Conservation (phyloP, 192 early-diverging fungal species). For the Chytriomyces sp. region DNA sequence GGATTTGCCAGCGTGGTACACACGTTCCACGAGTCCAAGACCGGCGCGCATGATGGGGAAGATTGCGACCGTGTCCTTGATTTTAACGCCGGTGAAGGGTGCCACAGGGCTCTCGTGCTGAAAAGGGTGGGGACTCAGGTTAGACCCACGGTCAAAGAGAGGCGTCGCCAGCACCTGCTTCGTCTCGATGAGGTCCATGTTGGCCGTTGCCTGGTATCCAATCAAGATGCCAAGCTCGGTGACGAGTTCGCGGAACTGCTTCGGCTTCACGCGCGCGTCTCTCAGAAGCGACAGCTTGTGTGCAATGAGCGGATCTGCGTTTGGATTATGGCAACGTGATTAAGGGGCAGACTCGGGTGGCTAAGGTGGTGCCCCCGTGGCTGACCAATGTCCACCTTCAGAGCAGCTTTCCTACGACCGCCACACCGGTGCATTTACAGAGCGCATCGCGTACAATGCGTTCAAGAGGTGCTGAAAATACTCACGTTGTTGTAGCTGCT, state of each 20-base stretch:
- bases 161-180: conserved; percentile 5
- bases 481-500: too few relatives aligned
- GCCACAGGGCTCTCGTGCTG: conserved; percentile 33
- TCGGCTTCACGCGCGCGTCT: conserved; percentile 31
- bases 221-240: conserved; percentile 38
- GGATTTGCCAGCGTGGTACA: not conserved
- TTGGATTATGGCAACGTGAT: not conserved
- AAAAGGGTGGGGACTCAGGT: not conserved
- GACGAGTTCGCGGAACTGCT: conserved; percentile 49
- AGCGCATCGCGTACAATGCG: too few relatives aligned
- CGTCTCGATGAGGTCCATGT: conserved; percentile 39
- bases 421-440: too few relatives aligned
- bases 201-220: conserved; percentile 37
- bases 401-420: too few relatives aligned
- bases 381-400: too few relatives aligned
- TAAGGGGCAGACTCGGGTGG: too few relatives aligned
- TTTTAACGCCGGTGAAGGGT: conserved; percentile 32
- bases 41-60: conserved; percentile 49
- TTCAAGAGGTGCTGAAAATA: too few relatives aligned
- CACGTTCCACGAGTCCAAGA: conserved; percentile 33
- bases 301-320: conserved; percentile 40
- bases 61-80: conserved; percentile 42
- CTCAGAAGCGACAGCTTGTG: conserved; percentile 46
- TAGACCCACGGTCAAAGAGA: not conserved
- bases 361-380: too few relatives aligned